Evolutionary conservation across 2,329 filamentous ascomycete species (phyloP).

Genomic region (Talaromyces pinophilus): DNA sequence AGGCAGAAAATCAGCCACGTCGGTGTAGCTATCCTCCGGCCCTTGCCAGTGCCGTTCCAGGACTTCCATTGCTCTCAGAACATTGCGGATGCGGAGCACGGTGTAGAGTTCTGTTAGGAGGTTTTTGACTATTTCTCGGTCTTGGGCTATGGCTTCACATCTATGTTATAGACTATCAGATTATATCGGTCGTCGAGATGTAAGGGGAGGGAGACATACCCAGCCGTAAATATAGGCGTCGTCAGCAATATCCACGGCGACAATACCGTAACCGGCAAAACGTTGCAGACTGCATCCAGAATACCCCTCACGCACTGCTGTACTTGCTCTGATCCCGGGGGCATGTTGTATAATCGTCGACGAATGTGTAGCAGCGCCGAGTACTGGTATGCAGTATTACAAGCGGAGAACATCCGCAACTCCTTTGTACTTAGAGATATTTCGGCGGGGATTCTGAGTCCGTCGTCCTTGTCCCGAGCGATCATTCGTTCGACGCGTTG

Average conservation of each 20-base stretch:
- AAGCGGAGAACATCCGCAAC: background rate
- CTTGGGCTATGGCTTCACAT: background rate
- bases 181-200: background rate
- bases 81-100: background rate
- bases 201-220: conserved; percentile 17
- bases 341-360: background rate
- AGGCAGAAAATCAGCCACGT: background rate
- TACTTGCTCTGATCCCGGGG: background rate
- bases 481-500: background rate
- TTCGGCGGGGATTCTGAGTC: background rate
- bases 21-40: background rate
- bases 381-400: conserved; percentile 1
- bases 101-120: background rate
- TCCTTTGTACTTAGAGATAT: background rate
- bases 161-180: background rate
- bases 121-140: background rate
- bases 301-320: conserved; percentile 25
- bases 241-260: conserved; percentile 30
- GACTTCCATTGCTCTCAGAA: background rate
- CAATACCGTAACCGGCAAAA: conserved; percentile 27
- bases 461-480: background rate
- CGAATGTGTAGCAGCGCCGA: background rate
- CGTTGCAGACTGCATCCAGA: conserved; percentile 25
- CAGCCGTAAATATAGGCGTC: conserved; percentile 30
- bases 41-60: conserved; percentile 1